phyloP scores from a whole-genome alignment of 148 eudicot species.

The Hydrangea macrophylla region DNA sequence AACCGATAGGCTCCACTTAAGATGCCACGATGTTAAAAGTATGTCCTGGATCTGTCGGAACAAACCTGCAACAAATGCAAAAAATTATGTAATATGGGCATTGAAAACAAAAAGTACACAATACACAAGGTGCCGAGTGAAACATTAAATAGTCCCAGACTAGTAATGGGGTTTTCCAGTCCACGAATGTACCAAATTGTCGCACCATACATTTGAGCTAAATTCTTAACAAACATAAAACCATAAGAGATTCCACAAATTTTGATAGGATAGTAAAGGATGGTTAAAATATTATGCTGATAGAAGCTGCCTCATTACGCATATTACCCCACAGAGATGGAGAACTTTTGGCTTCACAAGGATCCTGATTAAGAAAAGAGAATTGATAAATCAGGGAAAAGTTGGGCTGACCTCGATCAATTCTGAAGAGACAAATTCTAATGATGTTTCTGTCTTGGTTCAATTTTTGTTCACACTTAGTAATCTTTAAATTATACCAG shows the following conservation, averaged over 20 bases:
- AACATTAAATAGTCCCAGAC: background rate
- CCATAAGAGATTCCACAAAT: background rate
- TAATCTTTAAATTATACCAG: no score
- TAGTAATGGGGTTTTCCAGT: background rate
- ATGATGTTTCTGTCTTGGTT: no score
- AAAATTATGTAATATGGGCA: conserved; percentile 6
- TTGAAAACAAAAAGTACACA: background rate
- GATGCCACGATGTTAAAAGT: conserved; percentile 50
- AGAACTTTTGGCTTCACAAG: background rate
- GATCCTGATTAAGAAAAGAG: no score
- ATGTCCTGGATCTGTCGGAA: conserved; percentile 48
- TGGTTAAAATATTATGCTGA: background rate
- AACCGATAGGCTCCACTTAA: conserved; percentile 59
- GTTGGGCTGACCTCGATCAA: no score
- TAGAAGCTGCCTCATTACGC: background rate
- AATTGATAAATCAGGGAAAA: no score
- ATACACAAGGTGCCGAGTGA: background rate
- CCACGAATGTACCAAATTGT: background rate
- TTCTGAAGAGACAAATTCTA: no score
- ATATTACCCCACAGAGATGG: background rate
- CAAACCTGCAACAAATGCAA: conserved; percentile 47
- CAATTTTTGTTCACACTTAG: no score
- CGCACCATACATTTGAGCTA: background rate
- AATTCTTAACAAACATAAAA: background rate
- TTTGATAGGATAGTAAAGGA: background rate